phyloP scores from a whole-genome alignment of 2,329 filamentous ascomycete species.

The Aspergillus nomiae region DNA sequence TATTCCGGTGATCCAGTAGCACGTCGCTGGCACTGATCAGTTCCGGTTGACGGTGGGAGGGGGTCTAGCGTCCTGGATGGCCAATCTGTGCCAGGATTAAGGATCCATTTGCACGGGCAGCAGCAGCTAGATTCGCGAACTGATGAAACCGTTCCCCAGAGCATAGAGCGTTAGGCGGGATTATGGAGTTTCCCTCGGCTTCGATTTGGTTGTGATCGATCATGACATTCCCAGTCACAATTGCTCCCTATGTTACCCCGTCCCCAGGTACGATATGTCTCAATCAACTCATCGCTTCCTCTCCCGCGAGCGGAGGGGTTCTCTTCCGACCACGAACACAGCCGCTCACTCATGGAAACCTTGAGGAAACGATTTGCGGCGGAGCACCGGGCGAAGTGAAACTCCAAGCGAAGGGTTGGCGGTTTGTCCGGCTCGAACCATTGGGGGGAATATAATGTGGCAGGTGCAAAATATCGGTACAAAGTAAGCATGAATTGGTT shows the following conservation, averaged over 20 bases:
- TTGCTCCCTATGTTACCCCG: slow-evolving; percentile 58
- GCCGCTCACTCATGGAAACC: slow-evolving; percentile 66
- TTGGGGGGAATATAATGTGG: no score
- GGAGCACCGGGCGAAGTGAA: slow-evolving; percentile 55
- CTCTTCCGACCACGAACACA: slow-evolving; percentile 62
- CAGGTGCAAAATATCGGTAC: no score
- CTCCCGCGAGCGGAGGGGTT: slow-evolving; percentile 56
- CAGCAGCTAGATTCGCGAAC: slow-evolving; percentile 59
- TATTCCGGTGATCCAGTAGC: slow-evolving; percentile 40
- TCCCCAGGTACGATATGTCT: slow-evolving; percentile 64
- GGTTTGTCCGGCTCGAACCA: no score
- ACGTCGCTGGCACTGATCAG: slow-evolving; percentile 56
- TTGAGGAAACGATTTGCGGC: slow-evolving; percentile 69
- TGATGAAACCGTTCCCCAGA: slow-evolving; percentile 61
- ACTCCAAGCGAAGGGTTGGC: slow-evolving; percentile 38
- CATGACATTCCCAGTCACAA: slow-evolving; percentile 66
- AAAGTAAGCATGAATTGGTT: no score
- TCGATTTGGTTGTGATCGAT: slow-evolving; percentile 62
- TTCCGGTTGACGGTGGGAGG: slow-evolving; percentile 46
- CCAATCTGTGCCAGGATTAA: slow-evolving; percentile 63
- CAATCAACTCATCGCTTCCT: slow-evolving; percentile 54
- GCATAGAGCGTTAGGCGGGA: slow-evolving; percentile 54
- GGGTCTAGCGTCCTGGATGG: slow-evolving; percentile 63
- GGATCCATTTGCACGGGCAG: slow-evolving; percentile 58
- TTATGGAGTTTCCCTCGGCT: slow-evolving; percentile 59